Evolutionary conservation across 2,329 filamentous ascomycete species (phyloP).

Genomic region (Mariannaea elegans): DNA sequence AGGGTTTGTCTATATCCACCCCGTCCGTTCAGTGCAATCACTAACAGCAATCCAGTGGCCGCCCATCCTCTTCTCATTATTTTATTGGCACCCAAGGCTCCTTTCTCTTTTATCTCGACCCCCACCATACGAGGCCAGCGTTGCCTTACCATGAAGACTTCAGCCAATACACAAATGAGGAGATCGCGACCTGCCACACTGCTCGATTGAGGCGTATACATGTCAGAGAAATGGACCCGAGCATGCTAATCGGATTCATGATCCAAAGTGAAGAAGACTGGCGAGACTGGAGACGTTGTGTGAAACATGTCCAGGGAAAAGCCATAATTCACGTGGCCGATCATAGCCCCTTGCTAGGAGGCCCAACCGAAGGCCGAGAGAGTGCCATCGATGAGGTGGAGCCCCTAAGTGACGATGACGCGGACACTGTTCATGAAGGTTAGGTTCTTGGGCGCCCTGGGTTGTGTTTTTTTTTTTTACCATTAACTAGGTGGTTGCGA

Average conservation of each 20-base stretch:
- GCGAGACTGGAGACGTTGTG: constrained; percentile 79
- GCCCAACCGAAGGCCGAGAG: constrained; percentile 66
- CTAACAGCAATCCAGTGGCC: constrained; percentile 67
- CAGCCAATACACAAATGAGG: constrained; percentile 71
- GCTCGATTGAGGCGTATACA: constrained; percentile 83
- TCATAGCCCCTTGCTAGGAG: constrained; percentile 66
- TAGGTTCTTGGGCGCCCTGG: constrained; percentile 31
- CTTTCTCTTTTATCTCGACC: constrained; percentile 93
- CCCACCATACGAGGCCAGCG: constrained; percentile 83
- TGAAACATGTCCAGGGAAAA: constrained; percentile 81
- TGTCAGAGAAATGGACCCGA: constrained; percentile 94
- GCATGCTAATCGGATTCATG: constrained; percentile 95
- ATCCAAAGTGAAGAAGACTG: constrained; percentile 86
- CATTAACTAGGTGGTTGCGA: constrained; percentile 8
- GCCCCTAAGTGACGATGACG: constrained; percentile 78
- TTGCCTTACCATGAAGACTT: constrained; percentile 69
- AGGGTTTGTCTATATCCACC: constrained; percentile 71
- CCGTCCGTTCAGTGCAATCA: background rate
- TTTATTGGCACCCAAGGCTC: constrained; percentile 72
- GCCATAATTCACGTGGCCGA: constrained; percentile 86
- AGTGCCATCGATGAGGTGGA: constrained; percentile 91
- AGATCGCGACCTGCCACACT: constrained; percentile 87
- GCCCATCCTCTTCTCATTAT: constrained; percentile 84
- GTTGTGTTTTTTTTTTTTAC: constrained; percentile 20
- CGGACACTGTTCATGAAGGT: constrained; percentile 51